A percentile compares a stretch with the other conserved stretches of the same genome.
phyloP scores from a whole-genome alignment of 192 early-diverging fungal species.

The Mortierella antarctica region DNA sequence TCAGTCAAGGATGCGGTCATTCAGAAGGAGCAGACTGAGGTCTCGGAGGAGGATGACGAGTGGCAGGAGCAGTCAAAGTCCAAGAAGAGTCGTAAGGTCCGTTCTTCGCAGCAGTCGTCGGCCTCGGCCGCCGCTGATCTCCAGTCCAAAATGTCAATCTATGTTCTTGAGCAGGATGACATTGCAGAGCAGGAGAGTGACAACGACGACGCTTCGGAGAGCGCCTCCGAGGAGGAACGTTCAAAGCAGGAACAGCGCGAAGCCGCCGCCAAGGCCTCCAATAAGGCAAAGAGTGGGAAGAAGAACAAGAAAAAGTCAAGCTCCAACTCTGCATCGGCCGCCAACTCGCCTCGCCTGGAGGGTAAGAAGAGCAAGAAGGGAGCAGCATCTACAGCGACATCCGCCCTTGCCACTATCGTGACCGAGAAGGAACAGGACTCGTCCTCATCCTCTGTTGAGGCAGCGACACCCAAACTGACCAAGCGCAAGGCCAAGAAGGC shows the following conservation, averaged over 20 bases:
- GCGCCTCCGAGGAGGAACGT: slow-evolving; percentile 11
- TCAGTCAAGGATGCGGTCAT: no score
- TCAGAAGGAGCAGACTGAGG: not conserved
- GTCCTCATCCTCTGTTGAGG: slow-evolving; percentile 19
- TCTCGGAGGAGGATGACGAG: slow-evolving; percentile 33
- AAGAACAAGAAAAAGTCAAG: slow-evolving; percentile 46
- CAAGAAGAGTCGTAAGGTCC: slow-evolving; percentile 53
- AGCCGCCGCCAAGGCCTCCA: slow-evolving; percentile 7
- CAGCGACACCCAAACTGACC: slow-evolving; percentile 30
- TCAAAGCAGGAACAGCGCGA: slow-evolving; percentile 17
- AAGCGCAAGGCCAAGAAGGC: slow-evolving; percentile 36
- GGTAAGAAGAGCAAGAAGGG: slow-evolving; percentile 46
- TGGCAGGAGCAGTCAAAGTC: slow-evolving; percentile 53
- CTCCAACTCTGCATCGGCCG: slow-evolving; percentile 29
- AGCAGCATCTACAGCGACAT: not conserved
- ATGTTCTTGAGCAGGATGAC: slow-evolving; percentile 43
- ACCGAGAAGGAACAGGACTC: slow-evolving; percentile 17
- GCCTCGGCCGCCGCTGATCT: slow-evolving; percentile 8
- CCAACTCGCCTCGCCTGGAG: slow-evolving; percentile 46
- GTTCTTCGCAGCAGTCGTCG: slow-evolving; percentile 20
- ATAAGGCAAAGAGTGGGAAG: slow-evolving; percentile 30
- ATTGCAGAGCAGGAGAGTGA: slow-evolving; percentile 25
- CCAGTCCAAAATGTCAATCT: slow-evolving; percentile 45
- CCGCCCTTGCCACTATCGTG: not conserved
- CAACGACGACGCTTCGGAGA: slow-evolving; percentile 23